phyloP scores from a whole-genome alignment of 768 basidiomycete genomes.

The Podaxis carcinomalis region DNA sequence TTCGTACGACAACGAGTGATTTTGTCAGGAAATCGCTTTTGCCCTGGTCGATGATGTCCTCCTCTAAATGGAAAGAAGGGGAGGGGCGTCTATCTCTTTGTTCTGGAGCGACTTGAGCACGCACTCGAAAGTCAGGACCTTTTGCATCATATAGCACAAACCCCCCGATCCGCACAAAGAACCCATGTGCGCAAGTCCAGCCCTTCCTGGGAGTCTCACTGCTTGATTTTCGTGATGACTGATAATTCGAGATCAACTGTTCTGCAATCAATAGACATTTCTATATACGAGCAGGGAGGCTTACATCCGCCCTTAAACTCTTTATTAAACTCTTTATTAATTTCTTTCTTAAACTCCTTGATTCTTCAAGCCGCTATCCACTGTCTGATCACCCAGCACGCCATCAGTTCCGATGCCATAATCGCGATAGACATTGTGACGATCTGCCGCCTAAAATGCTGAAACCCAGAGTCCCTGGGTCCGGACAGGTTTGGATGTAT shows the following conservation, averaged over 20 bases:
- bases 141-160: conserved; percentile 1
- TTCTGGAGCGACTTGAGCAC: neutral
- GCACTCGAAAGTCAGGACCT: conserved; percentile 3
- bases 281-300: neutral
- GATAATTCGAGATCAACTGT: neutral
- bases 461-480: conserved; percentile 10
- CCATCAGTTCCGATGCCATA: conserved; percentile 6
- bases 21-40: neutral
- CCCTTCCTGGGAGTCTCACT: conserved; percentile 10
- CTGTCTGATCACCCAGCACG: conserved; percentile 6
- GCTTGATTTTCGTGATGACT: neutral
- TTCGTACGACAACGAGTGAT: neutral
- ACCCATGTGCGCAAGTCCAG: conserved; percentile 14
- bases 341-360: conserved; percentile 4
- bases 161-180: conserved; percentile 14
- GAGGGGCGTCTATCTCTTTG: neutral
- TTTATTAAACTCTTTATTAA: too few species aligned
- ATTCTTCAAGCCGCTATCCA: neutral
- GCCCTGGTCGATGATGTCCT: neutral
- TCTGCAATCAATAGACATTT: neutral
- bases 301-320: neutral
- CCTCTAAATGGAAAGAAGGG: neutral
- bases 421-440: neutral
- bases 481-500: too few species aligned
- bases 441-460: neutral